phyloP scores from a whole-genome alignment of 495 filamentous ascomycete genomes.

The Penicilliopsis zonata region DNA sequence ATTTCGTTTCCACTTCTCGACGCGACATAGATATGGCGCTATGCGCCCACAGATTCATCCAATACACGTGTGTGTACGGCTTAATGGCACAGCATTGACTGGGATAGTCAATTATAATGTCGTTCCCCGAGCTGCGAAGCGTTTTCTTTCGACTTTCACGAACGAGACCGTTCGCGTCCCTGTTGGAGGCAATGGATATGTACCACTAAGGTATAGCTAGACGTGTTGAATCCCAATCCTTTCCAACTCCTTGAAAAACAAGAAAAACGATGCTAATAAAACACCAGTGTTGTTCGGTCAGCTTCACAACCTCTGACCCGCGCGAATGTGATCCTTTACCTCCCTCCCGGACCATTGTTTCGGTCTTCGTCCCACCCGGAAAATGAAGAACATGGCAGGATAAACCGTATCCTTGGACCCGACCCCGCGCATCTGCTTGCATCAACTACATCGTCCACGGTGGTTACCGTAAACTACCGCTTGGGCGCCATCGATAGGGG shows the following conservation, averaged over 20 bases:
- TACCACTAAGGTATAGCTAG: slow-evolving; percentile 17
- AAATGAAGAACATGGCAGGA: neutral
- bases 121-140: too few species aligned
- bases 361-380: neutral
- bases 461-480: slow-evolving; percentile 32
- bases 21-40: slow-evolving; percentile 1
- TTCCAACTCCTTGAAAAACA: slow-evolving; percentile 3
- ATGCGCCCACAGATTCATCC: slow-evolving; percentile 1
- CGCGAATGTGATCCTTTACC: slow-evolving; percentile 23
- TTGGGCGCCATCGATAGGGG: slow-evolving; percentile 29
- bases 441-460: slow-evolving; percentile 15
- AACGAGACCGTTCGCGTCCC: slow-evolving; percentile 10
- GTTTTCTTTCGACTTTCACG: too few species aligned
- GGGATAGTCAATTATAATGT: too few species aligned
- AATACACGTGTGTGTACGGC: too few species aligned
- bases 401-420: too few species aligned
- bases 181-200: slow-evolving; percentile 21
- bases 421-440: slow-evolving; percentile 15
- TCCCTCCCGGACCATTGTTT: slow-evolving; percentile 28
- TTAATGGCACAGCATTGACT: too few species aligned
- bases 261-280: slow-evolving; percentile 12
- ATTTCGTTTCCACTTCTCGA: neutral
- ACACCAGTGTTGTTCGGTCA: neutral
- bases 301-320: neutral
- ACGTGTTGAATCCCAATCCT: too few species aligned